Base-by-base conservation (phyloP, 352 stramenopile species). In the Globisporangium viniferum region DNA sequence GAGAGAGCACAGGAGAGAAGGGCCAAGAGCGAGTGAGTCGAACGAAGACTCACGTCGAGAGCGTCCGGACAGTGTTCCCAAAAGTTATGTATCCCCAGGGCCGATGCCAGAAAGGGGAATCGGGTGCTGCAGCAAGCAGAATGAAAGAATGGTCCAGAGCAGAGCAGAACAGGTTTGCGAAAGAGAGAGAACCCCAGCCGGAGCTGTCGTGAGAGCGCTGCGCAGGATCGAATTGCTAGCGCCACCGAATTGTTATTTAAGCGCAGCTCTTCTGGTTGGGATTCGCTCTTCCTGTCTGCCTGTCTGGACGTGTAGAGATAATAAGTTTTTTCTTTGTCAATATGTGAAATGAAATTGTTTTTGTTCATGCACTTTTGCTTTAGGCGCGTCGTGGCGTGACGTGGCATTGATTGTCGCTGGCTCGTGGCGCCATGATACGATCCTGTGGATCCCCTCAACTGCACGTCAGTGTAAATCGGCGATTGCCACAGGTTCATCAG, bases 1-100 rank as follows among this genome's bases (percentile, higher is more conserved):
- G 35, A 63, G 24, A 66, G 51, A 57, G 54, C 20, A 70, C 14
- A 71, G 55, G 48, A 29, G 62, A 74, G 67, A 64, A 78, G 64
- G 60, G 24, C 24, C 24, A 56, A 9, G 24, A 33, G 54, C 29
- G 14, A 14, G 29, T 59, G 29, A 33, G 4, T 59, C 29, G 54
- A 59, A 59, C 54, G 54, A 59, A 59, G 54, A 59, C 12, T 46
- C 39, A 20, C 54, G 8, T 27, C 29, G 29, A 59, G 54, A 59
- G 39, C 39, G 12, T 20, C 39, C 39, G 39, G 24, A 24, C 24
- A 18, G 9, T 41, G 4, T 15, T 46, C 18, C 12, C 14, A 24
- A 15, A 12, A 14, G 39, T 18, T 46, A 46, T 46, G 12, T 20
- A 46, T 46, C 39, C 12, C 39, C 39, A 46, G 39, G 39, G 18